These are phyloP conservation scores for Chamaecrista fasciculata DNA, from an alignment of 306 rosid species.

Conservation along the genomic window DNA sequence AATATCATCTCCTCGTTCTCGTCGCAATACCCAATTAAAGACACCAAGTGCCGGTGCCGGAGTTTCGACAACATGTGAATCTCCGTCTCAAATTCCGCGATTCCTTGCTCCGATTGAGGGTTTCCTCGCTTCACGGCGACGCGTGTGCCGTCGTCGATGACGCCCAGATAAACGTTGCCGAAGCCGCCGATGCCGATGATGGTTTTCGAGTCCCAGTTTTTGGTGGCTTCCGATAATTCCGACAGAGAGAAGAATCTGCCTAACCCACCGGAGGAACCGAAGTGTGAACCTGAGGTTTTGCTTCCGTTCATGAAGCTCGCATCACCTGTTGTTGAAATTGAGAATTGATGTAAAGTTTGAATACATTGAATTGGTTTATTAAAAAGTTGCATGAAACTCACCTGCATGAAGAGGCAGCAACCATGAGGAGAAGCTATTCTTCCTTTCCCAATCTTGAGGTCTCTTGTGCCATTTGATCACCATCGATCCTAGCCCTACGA, in stretches of 20 bases:
- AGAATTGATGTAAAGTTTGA: too few species aligned
- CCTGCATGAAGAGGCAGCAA: constrained; percentile 42
- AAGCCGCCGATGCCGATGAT: constrained; percentile 45
- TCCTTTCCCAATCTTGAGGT: constrained; percentile 42
- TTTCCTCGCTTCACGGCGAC: constrained; percentile 45
- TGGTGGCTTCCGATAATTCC: constrained; percentile 44
- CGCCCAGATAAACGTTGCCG: constrained; percentile 39
- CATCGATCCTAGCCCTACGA: constrained; percentile 39
- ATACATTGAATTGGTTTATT: too few species aligned
- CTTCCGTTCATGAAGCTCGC: constrained; percentile 27
- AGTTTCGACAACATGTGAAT: constrained; percentile 47
- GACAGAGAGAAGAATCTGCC: constrained; percentile 40
- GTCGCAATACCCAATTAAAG: constrained; percentile 43
- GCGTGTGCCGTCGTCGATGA: constrained; percentile 35
- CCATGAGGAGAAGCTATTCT: constrained; percentile 46
- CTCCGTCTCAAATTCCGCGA: constrained; percentile 38
- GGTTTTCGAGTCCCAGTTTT: constrained; percentile 34
- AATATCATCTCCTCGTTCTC: constrained; percentile 40
- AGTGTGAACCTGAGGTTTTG: constrained; percentile 33
- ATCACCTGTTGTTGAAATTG: neutral
- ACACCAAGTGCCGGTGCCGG: constrained; percentile 44
- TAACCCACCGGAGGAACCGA: constrained; percentile 34
- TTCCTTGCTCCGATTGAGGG: constrained; percentile 46
- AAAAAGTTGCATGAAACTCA: too few species aligned
- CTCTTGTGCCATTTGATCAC: constrained; percentile 44